Base-by-base conservation (phyloP, 139 green algal species). In the Raphidocelis subcapitata region DNA sequence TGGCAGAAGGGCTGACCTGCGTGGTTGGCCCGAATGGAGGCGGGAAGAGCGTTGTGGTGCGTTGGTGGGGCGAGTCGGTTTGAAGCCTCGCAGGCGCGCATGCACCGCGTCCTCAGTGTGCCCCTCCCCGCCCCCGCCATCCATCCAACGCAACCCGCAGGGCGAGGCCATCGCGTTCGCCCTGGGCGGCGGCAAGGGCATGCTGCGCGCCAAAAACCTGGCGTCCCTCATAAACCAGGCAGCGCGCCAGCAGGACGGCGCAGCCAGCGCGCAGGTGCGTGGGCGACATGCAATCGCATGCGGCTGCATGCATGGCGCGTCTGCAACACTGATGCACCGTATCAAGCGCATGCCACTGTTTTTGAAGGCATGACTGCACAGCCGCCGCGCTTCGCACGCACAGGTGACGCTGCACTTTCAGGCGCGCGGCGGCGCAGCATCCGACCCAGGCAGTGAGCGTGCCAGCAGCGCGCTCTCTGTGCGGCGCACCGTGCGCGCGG, bases 131-230 rank as follows among this genome's bases (percentile, higher is more conserved):
- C 21, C 12, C 56, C 32, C 56, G 26, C n/a, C 24, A 26, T 12
- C 10, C 21, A 26, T 5, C 3, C 18, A 33, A 35, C 18, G 33
- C 12, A 14, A 26, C 55, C 23, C 24, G 55, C 77, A 91, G 86
- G 87, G 86, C 16, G 86, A 94, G 57, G 86, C 84, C 0, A 72
- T 93, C 24, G 84, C 88, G 0, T 93, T 93, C 75, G 87, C 79
- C 0, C 73, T 93, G 59, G 86, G 87, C 0, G 88, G 86, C 67
- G 90, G 81, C 67, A 74, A 62, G 21, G 68, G 74, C 28, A 87
- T 93, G 79, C 70, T 93, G 64, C 78, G 87, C 0, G 82, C 82
- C 3, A 65, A 64, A 4, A 84, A 54, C 28, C 65, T 89, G 36
- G 69, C 36, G 4, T 64, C 72, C 0, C 73, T 93, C 32, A 68